Percentiles rank a stretch among this genome's conserved stretches.
Conservation (phyloP, 2,329 filamentous ascomycete genomes). For the Fusarium sp. region DNA sequence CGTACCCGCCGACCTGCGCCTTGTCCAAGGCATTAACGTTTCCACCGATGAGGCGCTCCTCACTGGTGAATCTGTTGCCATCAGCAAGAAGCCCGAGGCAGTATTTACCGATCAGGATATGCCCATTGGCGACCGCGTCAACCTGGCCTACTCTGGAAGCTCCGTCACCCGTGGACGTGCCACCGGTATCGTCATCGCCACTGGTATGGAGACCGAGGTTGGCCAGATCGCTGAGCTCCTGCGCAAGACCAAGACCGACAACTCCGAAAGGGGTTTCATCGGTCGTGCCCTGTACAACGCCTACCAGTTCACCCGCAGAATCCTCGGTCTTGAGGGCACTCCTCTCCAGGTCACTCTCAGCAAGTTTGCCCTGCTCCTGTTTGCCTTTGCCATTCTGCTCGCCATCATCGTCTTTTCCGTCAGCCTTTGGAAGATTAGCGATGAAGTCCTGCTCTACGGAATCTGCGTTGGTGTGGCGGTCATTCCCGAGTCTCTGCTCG, state of each 20-base stretch:
- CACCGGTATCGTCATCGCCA: slow-evolving; percentile 75
- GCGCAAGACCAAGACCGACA: slow-evolving; percentile 64
- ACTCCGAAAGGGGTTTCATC: slow-evolving; percentile 56
- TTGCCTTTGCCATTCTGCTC: slow-evolving; percentile 74
- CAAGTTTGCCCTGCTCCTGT: slow-evolving; percentile 85
- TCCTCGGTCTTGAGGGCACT: slow-evolving; percentile 79
- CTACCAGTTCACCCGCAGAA: slow-evolving; percentile 59
- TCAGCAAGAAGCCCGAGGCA: slow-evolving; percentile 72
- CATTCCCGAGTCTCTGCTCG: slow-evolving; percentile 75
- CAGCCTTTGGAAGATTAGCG: slow-evolving; percentile 64
- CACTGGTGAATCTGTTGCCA: slow-evolving; percentile 79
- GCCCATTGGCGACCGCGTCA: slow-evolving; percentile 76
- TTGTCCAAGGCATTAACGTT: slow-evolving; percentile 76
- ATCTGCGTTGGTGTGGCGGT: slow-evolving; percentile 73
- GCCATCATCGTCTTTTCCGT: slow-evolving; percentile 72
- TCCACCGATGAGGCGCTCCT: slow-evolving; percentile 81
- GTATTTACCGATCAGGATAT: slow-evolving; percentile 65
- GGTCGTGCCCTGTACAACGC: slow-evolving; percentile 56
- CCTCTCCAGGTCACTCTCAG: slow-evolving; percentile 87
- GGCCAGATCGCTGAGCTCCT: slow-evolving; percentile 80
- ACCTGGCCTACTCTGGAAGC: slow-evolving; percentile 78
- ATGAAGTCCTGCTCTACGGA: slow-evolving; percentile 71
- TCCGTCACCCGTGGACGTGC: slow-evolving; percentile 79
- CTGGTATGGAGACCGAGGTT: slow-evolving; percentile 81
- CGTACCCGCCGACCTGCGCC: slow-evolving; percentile 75